These are phyloP conservation scores for Pilatotrama ljubarskyi DNA, from an alignment of 768 basidiomycete species.

Conservation along the genomic window DNA sequence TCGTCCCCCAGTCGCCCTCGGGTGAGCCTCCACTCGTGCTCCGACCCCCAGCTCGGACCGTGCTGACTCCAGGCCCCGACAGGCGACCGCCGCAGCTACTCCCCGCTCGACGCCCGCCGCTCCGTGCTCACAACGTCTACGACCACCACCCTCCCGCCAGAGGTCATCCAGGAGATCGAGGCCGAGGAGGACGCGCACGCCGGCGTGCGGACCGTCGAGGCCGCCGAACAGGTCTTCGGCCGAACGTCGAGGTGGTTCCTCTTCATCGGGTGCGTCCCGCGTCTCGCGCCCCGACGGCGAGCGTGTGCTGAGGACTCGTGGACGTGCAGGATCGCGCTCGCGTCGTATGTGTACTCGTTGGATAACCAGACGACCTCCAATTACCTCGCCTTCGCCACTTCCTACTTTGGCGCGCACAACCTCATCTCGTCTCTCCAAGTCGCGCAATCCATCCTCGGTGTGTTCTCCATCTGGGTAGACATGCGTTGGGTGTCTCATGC, in stretches of 20 bases:
- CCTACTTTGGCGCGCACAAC: conserved; percentile 27
- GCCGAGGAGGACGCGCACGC: conserved; percentile 25
- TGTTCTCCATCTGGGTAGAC: conserved; percentile 45
- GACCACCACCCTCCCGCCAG: conserved; percentile 6
- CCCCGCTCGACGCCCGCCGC: conserved; percentile 5
- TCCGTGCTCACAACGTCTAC: conserved; percentile 6
- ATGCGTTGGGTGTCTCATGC: not conserved
- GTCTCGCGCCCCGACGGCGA: not conserved
- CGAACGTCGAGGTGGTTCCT: conserved; percentile 25
- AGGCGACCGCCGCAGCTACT: conserved; percentile 9
- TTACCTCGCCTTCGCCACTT: conserved; percentile 41
- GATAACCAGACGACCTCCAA: conserved; percentile 68
- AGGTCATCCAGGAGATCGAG: conserved; percentile 19
- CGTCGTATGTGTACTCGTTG: conserved; percentile 76
- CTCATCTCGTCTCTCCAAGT: conserved; percentile 31
- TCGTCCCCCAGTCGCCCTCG: conserved; percentile 15
- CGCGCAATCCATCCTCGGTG: conserved; percentile 34
- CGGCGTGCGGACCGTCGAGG: conserved; percentile 28
- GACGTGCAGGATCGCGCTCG: conserved; percentile 47
- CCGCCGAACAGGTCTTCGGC: conserved; percentile 26
- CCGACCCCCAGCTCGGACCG: not conserved
- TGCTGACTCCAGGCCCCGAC: conserved; percentile 2
- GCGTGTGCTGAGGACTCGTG: not conserved
- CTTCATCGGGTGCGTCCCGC: conserved; percentile 24
- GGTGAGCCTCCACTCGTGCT: conserved; percentile 2